Evolutionary conservation across 305 asterid genomes (phyloP), one percentile per base, ranked within the genome.

Genomic region (Fraxinus baroniana): DNA sequence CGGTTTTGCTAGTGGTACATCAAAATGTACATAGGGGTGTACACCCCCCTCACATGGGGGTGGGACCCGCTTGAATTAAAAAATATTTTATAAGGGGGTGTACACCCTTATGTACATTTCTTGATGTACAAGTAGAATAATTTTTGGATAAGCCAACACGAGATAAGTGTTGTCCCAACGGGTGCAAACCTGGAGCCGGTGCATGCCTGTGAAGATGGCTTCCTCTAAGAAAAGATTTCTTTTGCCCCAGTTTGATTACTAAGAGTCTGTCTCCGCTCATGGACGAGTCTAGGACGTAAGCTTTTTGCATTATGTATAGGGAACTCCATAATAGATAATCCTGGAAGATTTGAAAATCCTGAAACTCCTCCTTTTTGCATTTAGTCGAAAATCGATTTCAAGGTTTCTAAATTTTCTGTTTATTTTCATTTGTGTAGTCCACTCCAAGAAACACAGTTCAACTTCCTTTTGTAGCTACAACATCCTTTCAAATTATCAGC

Each of bases 401-500:
- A 9, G 74, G 10, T 66, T 12, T 66, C 74, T 66, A 66, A 66
- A 35, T 77, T 77, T 24, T 83, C 77, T 9, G 60, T 24, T 22
- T 83, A 78, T 77, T 78, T 57, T 57, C n/a, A 80, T 74, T 18
- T 26, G 72, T 33, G 13, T 81, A 37, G 77, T 78, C 26, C 44
- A 52, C 77, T 84, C 85, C 17, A 75, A 32, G 10, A 28, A 85
- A 15, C 81, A 83, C 74, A 85, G 89, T 78, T 74, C 84, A 52
- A 35, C 41, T 66, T 74, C 88, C 6, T 36, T 2, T 15, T 82
- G 89, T 80, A 80, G 82, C 20, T 44, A 41, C 37, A 60, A 12
- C 12, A 85, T 41, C 91, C 91, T 49, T 89, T 89, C 75, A 64
- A 77, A 39, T 36, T 87, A 35, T 57, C 52, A 39, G 55, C 83